Conservation (phyloP, 1,139 yeast species). For the Hyphopichia khmerensis region DNA sequence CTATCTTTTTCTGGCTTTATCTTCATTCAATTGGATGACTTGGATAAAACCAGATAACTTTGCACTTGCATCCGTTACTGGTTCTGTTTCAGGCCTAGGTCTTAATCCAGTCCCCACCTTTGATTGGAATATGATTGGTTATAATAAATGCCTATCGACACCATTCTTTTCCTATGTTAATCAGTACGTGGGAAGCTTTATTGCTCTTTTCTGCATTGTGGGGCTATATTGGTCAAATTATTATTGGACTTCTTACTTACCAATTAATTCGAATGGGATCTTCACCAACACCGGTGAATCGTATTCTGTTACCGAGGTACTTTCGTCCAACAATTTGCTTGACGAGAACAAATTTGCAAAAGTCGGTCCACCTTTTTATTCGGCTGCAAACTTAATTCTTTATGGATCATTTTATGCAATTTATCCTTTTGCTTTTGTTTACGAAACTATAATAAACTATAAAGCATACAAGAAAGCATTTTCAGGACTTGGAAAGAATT, state of each 20-base stretch:
- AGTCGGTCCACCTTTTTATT: slow-evolving; percentile 48
- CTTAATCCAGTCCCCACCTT: slow-evolving; percentile 56
- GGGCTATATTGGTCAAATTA: slow-evolving; percentile 52
- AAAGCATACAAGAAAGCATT: slow-evolving; percentile 23
- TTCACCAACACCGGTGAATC: slow-evolving; percentile 48
- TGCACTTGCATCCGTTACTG: slow-evolving; percentile 55
- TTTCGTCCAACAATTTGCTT: slow-evolving; percentile 36
- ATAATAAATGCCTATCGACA: slow-evolving; percentile 25
- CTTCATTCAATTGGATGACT: slow-evolving; percentile 37
- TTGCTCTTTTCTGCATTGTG: slow-evolving; percentile 42
- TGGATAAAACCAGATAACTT: slow-evolving; percentile 34
- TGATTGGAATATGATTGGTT: slow-evolving; percentile 45
- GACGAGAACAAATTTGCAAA: slow-evolving; percentile 39
- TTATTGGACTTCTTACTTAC: slow-evolving; percentile 52
- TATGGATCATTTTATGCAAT: slow-evolving; percentile 60
- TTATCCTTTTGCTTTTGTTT: slow-evolving; percentile 56
- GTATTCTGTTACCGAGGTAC: slow-evolving; percentile 41
- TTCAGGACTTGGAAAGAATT: slow-evolving; percentile 11
- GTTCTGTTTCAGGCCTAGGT: slow-evolving; percentile 53
- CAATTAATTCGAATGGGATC: slow-evolving; percentile 50
- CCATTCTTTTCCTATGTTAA: slow-evolving; percentile 50
- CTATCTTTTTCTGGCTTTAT: slow-evolving; percentile 30
- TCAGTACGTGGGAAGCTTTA: slow-evolving; percentile 39
- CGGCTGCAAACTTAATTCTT: slow-evolving; percentile 41
- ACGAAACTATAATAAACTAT: slow-evolving; percentile 34